Conservation (phyloP, 2,329 filamentous ascomycete genomes). For the Fusarium bulbicola region DNA sequence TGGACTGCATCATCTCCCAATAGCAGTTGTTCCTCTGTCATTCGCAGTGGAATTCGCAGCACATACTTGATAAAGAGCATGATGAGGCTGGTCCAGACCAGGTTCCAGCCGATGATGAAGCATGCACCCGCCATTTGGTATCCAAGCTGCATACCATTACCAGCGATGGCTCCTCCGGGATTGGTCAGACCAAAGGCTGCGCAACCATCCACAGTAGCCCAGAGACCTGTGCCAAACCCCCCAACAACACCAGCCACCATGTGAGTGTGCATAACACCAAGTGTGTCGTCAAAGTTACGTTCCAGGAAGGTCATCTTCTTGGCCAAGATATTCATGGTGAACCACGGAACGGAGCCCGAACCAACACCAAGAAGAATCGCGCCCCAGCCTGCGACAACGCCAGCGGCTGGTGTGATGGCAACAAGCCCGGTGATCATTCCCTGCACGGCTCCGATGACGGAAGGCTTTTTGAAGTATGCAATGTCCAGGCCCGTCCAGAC, state of each 20-base stretch:
- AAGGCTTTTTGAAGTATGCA: background rate
- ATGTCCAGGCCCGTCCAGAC: background rate
- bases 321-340: background rate
- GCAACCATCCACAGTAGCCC: background rate
- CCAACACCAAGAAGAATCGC: background rate
- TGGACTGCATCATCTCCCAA: background rate
- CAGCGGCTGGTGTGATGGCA: background rate
- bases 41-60: background rate
- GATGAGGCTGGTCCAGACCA: background rate
- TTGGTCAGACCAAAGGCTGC: background rate
- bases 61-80: background rate
- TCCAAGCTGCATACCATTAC: background rate
- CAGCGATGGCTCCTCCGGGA: background rate
- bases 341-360: background rate
- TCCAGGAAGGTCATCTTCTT: background rate
- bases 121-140: background rate
- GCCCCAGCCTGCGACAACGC: background rate
- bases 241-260: background rate
- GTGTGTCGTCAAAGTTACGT: background rate
- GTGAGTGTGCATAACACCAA: background rate
- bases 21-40: background rate
- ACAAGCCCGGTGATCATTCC: background rate
- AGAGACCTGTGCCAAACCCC: background rate
- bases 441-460: background rate
- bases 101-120: background rate